A percentile compares a stretch with the other conserved stretches of the same genome.
Conservation (phyloP, 1,139 yeast species). For the Lodderomyces pseudojiufengensis region DNA sequence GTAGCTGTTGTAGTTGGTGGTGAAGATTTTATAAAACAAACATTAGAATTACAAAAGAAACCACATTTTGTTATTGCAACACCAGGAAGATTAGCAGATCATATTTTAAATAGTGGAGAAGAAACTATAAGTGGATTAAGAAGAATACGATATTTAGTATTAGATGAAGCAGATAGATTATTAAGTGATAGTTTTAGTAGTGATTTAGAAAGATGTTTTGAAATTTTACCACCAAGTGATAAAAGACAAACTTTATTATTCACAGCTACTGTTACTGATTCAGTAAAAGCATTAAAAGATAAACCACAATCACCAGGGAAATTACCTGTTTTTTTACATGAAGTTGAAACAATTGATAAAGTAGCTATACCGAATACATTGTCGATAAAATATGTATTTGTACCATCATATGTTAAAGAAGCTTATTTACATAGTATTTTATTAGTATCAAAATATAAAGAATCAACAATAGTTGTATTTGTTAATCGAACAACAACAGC, state of each 20-base stretch:
- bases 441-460: slow-evolving; percentile 56
- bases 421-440: slow-evolving; percentile 75
- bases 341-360: slow-evolving; percentile 67
- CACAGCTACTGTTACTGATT: slow-evolving; percentile 95
- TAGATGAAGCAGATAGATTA: slow-evolving; percentile 95
- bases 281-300: slow-evolving; percentile 77
- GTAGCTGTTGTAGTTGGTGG: slow-evolving; percentile 90
- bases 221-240: slow-evolving; percentile 63
- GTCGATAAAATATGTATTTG: slow-evolving; percentile 49
- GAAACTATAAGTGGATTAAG: slow-evolving; percentile 79
- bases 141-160: slow-evolving; percentile 73
- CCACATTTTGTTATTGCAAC: slow-evolving; percentile 97
- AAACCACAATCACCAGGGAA: slow-evolving; percentile 60
- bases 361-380: slow-evolving; percentile 80
- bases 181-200: slow-evolving; percentile 80
- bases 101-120: slow-evolving; percentile 81
- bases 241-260: slow-evolving; percentile 83
- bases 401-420: slow-evolving; percentile 87
- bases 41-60: slow-evolving; percentile 70
- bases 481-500: slow-evolving; percentile 91
- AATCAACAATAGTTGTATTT: slow-evolving; percentile 76
- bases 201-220: slow-evolving; percentile 71
- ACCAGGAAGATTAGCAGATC: slow-evolving; percentile 96
- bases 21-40: slow-evolving; percentile 84
- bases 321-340: slow-evolving; percentile 71